Evolutionary conservation across 139 green algal species (phyloP).

Genomic region (Penium margaritaceum): DNA sequence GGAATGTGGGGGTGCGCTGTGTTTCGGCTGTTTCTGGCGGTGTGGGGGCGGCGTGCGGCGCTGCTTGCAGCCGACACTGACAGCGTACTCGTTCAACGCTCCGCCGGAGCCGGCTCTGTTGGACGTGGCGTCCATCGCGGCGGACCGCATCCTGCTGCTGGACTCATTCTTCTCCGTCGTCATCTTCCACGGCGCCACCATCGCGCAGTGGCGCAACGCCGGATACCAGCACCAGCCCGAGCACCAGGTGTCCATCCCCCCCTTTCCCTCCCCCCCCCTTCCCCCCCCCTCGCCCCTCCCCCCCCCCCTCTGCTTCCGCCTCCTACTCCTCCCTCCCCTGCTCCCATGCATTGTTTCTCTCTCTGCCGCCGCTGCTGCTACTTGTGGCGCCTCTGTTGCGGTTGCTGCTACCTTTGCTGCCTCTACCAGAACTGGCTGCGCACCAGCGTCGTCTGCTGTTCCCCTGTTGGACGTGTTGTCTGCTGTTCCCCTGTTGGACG

Average conservation of each 20-base stretch:
- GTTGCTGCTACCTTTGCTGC: too few species aligned
- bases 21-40: too few species aligned
- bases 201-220: slow-evolving; percentile 85
- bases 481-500: too few species aligned
- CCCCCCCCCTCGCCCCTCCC: too few species aligned
- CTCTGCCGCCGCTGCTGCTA: too few species aligned
- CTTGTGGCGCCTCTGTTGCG: too few species aligned
- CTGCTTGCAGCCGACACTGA: slow-evolving; percentile 63
- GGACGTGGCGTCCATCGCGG: slow-evolving; percentile 84
- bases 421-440: too few species aligned
- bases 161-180: slow-evolving; percentile 87
- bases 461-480: too few species aligned
- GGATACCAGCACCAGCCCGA: slow-evolving; percentile 77
- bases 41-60: too few species aligned
- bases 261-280: neutral
- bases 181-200: slow-evolving; percentile 77
- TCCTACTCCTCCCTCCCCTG: neutral
- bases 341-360: too few species aligned
- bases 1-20: too few species aligned
- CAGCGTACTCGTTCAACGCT: slow-evolving; percentile 71
- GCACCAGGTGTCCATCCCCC: slow-evolving; percentile 57
- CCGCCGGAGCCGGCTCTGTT: slow-evolving; percentile 80
- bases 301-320: neutral
- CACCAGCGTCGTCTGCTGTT: too few species aligned
- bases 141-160: slow-evolving; percentile 88